A percentile compares a stretch with the other conserved stretches of the same genome.
These are phyloP conservation scores for Colletotrichum sp. DNA, from an alignment of 2,329 filamentous ascomycete genomes.

Conservation along the genomic window DNA sequence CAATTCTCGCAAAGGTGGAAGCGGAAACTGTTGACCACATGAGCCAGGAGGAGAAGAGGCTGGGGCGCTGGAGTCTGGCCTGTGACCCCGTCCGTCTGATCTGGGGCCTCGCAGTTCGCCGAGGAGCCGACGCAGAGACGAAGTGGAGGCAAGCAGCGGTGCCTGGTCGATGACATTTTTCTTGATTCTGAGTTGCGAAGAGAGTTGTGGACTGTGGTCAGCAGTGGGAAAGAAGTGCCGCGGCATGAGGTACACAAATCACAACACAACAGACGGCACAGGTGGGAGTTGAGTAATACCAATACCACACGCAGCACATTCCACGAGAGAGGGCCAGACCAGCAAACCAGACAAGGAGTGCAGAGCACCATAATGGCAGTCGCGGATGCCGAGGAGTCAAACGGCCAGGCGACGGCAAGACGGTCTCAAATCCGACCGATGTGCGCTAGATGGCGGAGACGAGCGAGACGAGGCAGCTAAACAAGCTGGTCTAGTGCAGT, in stretches of 20 bases:
- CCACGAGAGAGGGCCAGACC: neutral
- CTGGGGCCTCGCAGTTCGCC: slow-evolving; percentile 18
- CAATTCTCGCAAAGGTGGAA: neutral
- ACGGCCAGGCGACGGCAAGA: neutral
- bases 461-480: neutral
- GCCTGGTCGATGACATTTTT: neutral
- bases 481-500: neutral
- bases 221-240: neutral
- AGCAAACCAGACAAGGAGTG: neutral
- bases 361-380: neutral
- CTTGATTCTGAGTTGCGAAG: neutral
- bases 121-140: slow-evolving; percentile 11
- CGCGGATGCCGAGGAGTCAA: neutral
- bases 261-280: neutral
- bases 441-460: neutral
- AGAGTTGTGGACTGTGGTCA: neutral
- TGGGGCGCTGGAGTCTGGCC: neutral
- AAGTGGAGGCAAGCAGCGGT: slow-evolving; percentile 6
- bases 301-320: neutral
- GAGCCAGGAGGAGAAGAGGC: neutral
- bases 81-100: slow-evolving; percentile 2
- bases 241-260: neutral
- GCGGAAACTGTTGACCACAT: neutral
- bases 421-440: neutral
- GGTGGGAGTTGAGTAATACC: neutral